Percentiles rank a stretch among this genome's conserved stretches.
Conservation (phyloP, 345 rosid genomes). For the Erucastrum elatum region DNA sequence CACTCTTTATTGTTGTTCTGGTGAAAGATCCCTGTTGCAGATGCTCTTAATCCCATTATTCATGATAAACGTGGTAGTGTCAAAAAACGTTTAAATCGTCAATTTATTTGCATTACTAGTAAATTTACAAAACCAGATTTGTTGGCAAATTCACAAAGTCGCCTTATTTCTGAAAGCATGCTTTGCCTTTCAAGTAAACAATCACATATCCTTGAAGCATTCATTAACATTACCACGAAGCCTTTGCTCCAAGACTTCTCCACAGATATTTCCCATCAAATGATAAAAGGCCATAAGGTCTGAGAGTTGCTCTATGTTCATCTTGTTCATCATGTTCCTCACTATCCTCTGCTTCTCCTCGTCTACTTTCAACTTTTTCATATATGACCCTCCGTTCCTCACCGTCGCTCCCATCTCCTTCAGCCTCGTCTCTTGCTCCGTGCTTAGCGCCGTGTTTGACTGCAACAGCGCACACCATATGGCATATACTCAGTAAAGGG, state of each 20-base stretch:
- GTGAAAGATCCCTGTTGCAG: no score
- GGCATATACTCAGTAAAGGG: not conserved
- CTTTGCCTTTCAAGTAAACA: constrained; percentile 9
- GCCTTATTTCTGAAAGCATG: constrained; percentile 13
- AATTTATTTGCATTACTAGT: not conserved
- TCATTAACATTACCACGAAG: constrained; percentile 49
- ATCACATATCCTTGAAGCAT: constrained; percentile 9
- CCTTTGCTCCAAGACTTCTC: constrained; percentile 66
- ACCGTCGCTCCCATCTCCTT: constrained; percentile 97
- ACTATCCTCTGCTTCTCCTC: constrained; percentile 69
- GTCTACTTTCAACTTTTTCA: constrained; percentile 54
- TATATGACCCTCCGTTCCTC: constrained; percentile 70
- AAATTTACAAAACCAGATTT: not conserved
- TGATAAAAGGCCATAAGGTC: constrained; percentile 76
- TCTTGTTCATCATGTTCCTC: constrained; percentile 60
- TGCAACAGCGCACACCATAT: constrained; percentile 31
- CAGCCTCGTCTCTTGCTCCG: constrained; percentile 75
- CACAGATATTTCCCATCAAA: constrained; percentile 77
- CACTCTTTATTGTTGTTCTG: no score
- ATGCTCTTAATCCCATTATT: not conserved
- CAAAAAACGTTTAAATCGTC: not conserved
- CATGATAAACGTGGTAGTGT: not conserved
- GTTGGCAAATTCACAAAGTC: constrained; percentile 19
- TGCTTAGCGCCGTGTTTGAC: constrained; percentile 70
- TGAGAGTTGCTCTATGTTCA: constrained; percentile 67